phyloP scores from a whole-genome alignment of 2,329 filamentous ascomycete species.

The Ophiostoma sp. region DNA sequence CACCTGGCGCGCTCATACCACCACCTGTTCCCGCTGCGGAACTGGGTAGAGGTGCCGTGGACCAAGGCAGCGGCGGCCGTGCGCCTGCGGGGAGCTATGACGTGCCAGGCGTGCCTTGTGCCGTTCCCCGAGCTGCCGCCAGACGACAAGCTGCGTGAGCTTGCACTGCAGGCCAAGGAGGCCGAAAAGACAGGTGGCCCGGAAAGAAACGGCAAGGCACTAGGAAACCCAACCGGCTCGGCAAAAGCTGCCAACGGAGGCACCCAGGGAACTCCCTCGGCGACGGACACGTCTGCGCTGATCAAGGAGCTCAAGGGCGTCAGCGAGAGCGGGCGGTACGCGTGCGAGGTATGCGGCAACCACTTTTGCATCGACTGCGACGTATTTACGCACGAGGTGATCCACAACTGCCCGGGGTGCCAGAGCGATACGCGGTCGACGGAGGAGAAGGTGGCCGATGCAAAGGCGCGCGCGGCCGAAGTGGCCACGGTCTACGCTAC shows the following conservation, averaged over 20 bases:
- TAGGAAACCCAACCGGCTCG: slow-evolving; percentile 20
- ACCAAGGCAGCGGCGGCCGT: slow-evolving; percentile 53
- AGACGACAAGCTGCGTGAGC: slow-evolving; percentile 20
- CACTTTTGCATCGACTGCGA: slow-evolving; percentile 99
- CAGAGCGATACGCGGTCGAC: slow-evolving; percentile 46
- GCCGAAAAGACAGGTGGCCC: neutral
- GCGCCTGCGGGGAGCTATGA: slow-evolving; percentile 30
- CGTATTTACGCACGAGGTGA: slow-evolving; percentile 85
- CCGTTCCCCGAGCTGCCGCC: slow-evolving; percentile 56
- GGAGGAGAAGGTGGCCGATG: slow-evolving; percentile 14
- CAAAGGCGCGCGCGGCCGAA: slow-evolving; percentile 2
- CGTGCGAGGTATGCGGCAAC: slow-evolving; percentile 75
- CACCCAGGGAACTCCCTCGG: neutral
- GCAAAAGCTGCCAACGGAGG: neutral
- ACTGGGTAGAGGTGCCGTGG: slow-evolving; percentile 91
- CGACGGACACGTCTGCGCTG: slow-evolving; percentile 18
- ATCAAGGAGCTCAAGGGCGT: slow-evolving; percentile 52
- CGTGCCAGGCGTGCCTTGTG: slow-evolving; percentile 74
- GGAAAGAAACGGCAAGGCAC: too few relatives aligned
- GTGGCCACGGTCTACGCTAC: neutral
- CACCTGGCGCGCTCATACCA: slow-evolving; percentile 91
- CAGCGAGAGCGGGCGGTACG: slow-evolving; percentile 82
- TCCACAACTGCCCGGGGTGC: slow-evolving; percentile 95
- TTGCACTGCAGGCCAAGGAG: neutral
- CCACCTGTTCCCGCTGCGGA: slow-evolving; percentile 81